Evolutionary conservation across 352 stramenopile species (phyloP).

Genomic region (Globisporangium cylindrosporum): DNA sequence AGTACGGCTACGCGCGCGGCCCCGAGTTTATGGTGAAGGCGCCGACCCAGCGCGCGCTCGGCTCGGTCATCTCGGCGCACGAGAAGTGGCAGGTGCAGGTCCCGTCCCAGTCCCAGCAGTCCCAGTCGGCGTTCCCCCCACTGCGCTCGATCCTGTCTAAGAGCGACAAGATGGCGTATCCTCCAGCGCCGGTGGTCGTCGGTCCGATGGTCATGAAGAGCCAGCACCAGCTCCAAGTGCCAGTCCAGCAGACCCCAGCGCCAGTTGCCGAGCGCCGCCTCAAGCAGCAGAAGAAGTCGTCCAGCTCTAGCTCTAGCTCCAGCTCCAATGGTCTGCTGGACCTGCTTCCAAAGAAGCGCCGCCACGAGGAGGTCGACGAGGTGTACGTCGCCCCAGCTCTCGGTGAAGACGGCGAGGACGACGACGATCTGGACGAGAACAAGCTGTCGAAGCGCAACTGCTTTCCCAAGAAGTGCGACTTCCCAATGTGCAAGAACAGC

Average conservation of each 20-base stretch:
- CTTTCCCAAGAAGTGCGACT: constrained; percentile 82
- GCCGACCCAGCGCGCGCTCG: background rate
- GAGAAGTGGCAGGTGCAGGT: constrained; percentile 18
- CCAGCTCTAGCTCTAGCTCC: constrained; percentile 16
- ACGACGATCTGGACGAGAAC: constrained; percentile 16
- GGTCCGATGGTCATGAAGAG: constrained; percentile 27
- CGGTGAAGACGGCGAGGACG: constrained; percentile 7
- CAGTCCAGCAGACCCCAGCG: constrained; percentile 4
- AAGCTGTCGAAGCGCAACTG: constrained; percentile 46
- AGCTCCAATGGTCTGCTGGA: constrained; percentile 5
- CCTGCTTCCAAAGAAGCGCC: constrained; percentile 26
- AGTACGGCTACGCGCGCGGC: constrained; percentile 9
- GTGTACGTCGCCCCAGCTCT: background rate
- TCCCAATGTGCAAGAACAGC: constrained; percentile 83
- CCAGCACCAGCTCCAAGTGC: background rate
- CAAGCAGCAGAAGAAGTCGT: background rate
- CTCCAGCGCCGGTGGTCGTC: background rate
- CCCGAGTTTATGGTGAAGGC: background rate
- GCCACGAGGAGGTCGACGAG: constrained; percentile 21
- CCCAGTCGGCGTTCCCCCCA: constrained; percentile 12
- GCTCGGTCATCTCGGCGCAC: constrained; percentile 12
- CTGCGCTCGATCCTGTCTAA: constrained; percentile 20
- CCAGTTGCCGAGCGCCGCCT: constrained; percentile 10
- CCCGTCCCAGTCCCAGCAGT: constrained; percentile 9
- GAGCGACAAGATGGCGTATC: constrained; percentile 12